Base-by-base conservation (phyloP, 345 rosid genomes). In the Barbarea vulgaris region DNA sequence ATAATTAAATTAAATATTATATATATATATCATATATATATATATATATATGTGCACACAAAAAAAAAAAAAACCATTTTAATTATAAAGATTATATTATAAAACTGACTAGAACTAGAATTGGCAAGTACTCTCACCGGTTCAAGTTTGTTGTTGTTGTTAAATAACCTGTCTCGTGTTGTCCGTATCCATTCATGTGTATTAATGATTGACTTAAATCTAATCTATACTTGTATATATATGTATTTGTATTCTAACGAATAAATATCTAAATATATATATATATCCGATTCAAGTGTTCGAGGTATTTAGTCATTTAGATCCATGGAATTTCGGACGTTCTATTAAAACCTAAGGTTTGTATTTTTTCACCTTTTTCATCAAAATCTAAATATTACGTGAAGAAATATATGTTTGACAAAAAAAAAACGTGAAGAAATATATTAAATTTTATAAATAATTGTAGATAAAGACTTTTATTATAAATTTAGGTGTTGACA, bases 151-250 rank as follows among this genome's bases (percentile, higher is more conserved):
- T n/a, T n/a, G n/a, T n/a, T n/a, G n/a, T n/a, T n/a, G n/a, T n/a
- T n/a, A n/a, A n/a, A n/a, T n/a, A n/a, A n/a, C n/a, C n/a, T n/a
- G n/a, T 12, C 46, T 60, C 60, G 74, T 25, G 31, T 30, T 60
- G 74, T 68, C 63, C 37, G 55, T 60, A 53, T 67, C 74, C 74
- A 59, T 59, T 44, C 69, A 59, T 75, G 68, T 56, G 30, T 56
- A 34, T 44, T 64, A 33, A 42, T 30, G 28, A 73, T 44, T 22
- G 64, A n/a, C 57, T 22, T 70, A 74, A 44, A 22, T 55, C 27
- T 64, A 37, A 37, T 19, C n/a, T 41, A 27, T 41, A 39, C 39
- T 14, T 30, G 10, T 12, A 64, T 18, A 46, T 53, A 41, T 30
- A 19, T 30, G 19, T 58, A 55, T 21, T 2, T 54, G 5, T 50